Percentiles rank a stretch among this genome's conserved stretches.
These are phyloP conservation scores for Globisporangium parvum DNA, from an alignment of 352 stramenopile species.

Conservation along the genomic window DNA sequence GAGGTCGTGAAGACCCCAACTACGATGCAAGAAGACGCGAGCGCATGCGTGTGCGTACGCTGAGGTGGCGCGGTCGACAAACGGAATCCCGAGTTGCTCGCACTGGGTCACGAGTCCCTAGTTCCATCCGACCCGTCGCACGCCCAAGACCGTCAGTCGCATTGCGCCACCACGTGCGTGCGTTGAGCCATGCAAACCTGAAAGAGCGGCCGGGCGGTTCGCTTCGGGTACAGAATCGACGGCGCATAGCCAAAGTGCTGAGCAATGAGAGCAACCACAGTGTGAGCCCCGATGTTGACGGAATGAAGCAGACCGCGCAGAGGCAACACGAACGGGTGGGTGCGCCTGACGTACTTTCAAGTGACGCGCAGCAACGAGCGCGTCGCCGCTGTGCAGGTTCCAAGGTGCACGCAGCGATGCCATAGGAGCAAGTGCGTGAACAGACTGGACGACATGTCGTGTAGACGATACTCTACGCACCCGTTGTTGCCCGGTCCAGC, in stretches of 20 bases:
- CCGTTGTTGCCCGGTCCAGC: slow-evolving; percentile 98
- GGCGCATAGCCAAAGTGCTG: slow-evolving; percentile 95
- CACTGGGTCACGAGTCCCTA: slow-evolving; percentile 76
- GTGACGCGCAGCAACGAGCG: slow-evolving; percentile 96
- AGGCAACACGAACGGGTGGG: background rate
- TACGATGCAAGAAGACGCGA: background rate
- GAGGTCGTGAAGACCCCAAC: no score
- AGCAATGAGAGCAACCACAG: background rate
- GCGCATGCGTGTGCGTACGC: slow-evolving; percentile 22
- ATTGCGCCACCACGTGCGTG: background rate
- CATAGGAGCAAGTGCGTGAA: background rate
- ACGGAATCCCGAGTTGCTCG: slow-evolving; percentile 71
- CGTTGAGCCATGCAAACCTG: slow-evolving; percentile 25
- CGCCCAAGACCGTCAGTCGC: background rate
- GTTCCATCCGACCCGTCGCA: background rate
- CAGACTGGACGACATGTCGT: background rate
- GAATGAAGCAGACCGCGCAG: background rate
- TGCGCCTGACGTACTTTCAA: slow-evolving; percentile 59
- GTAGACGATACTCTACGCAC: slow-evolving; percentile 18
- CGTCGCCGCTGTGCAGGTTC: slow-evolving; percentile 83
- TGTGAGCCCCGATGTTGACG: background rate
- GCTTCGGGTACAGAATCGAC: slow-evolving; percentile 95
- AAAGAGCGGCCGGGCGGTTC: slow-evolving; percentile 69
- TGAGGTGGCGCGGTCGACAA: slow-evolving; percentile 38
- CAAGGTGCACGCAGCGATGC: background rate